phyloP scores from a whole-genome alignment of 768 basidiomycete species.

The Phlegmacium glaucopus region DNA sequence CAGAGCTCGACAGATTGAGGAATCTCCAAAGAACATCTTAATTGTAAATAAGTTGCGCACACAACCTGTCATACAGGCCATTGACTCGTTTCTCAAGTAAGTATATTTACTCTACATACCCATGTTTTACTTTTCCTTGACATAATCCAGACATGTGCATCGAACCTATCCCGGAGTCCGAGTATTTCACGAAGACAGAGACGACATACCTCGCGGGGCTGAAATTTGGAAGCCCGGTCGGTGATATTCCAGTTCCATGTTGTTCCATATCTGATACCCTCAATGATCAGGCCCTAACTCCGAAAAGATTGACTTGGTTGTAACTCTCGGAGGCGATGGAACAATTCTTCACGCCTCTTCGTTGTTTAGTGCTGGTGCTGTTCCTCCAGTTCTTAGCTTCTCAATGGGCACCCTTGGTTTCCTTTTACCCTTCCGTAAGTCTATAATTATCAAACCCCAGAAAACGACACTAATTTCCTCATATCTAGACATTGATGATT shows the following conservation, averaged over 20 bases:
- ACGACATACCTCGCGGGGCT: conserved; percentile 61
- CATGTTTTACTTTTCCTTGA: not conserved
- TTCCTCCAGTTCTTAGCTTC: conserved; percentile 89
- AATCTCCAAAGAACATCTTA: conserved; percentile 60
- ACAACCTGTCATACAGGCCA: conserved; percentile 71
- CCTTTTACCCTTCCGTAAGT: conserved; percentile 88
- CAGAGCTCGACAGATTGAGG: conserved; percentile 30
- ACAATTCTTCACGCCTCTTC: conserved; percentile 94
- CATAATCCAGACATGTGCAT: conserved; percentile 47
- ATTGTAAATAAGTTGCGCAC: conserved; percentile 82
- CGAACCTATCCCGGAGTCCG: conserved; percentile 56
- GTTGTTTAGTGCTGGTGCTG: conserved; percentile 84
- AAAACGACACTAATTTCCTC: not conserved
- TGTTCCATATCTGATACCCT: conserved; percentile 2
- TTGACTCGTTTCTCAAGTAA: conserved; percentile 69
- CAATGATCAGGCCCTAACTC: conserved; percentile 39
- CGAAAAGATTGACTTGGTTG: conserved; percentile 76
- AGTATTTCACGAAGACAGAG: conserved; percentile 64
- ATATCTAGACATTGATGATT: conserved; percentile 78
- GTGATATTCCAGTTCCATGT: conserved; percentile 20
- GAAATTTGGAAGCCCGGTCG: conserved; percentile 61
- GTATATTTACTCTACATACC: too few species aligned
- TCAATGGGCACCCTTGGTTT: conserved; percentile 95
- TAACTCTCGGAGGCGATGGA: conserved; percentile 93
- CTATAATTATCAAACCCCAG: not conserved